Conservation (phyloP, 352 stramenopile genomes). For the Phytophthora palmivora region DNA sequence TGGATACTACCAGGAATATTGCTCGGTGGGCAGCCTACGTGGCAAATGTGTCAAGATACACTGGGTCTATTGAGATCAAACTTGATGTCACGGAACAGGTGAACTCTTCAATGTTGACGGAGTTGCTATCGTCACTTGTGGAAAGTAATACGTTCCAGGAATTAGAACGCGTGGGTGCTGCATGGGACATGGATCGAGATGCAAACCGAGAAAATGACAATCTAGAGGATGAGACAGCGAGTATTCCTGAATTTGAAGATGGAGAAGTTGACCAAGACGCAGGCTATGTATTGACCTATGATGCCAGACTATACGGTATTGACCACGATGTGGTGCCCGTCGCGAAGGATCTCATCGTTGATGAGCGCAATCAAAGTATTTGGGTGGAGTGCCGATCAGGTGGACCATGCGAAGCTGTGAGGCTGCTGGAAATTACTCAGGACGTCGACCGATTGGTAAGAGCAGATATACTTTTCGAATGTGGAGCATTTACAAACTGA, state of each 20-base stretch:
- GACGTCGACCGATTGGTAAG: slow-evolving; percentile 63
- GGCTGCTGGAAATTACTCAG: slow-evolving; percentile 78
- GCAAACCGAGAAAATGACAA: slow-evolving; percentile 16
- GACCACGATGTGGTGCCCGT: slow-evolving; percentile 45
- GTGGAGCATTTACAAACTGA: no score
- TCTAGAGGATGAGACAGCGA: slow-evolving; percentile 7
- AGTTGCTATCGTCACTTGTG: not conserved
- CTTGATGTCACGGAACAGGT: slow-evolving; percentile 55
- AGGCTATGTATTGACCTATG: slow-evolving; percentile 76
- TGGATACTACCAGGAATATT: slow-evolving; percentile 59
- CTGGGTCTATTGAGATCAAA: slow-evolving; percentile 68
- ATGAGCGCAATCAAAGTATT: slow-evolving; percentile 79
- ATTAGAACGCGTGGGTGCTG: slow-evolving; percentile 33
- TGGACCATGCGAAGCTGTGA: slow-evolving; percentile 52
- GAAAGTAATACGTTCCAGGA: slow-evolving; percentile 36
- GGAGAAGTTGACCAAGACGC: slow-evolving; percentile 35
- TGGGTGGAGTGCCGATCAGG: slow-evolving; percentile 69
- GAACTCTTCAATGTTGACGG: slow-evolving; percentile 43
- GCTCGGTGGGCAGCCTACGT: slow-evolving; percentile 78
- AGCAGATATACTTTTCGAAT: not conserved
- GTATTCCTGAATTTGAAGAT: slow-evolving; percentile 20
- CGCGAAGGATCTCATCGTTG: slow-evolving; percentile 56
- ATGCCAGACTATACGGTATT: slow-evolving; percentile 72
- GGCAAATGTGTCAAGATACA: slow-evolving; percentile 73
- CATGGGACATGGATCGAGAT: slow-evolving; percentile 35